Evolutionary conservation across 345 rosid genomes (phyloP).

Genomic region (Dipteronia sinensis): DNA sequence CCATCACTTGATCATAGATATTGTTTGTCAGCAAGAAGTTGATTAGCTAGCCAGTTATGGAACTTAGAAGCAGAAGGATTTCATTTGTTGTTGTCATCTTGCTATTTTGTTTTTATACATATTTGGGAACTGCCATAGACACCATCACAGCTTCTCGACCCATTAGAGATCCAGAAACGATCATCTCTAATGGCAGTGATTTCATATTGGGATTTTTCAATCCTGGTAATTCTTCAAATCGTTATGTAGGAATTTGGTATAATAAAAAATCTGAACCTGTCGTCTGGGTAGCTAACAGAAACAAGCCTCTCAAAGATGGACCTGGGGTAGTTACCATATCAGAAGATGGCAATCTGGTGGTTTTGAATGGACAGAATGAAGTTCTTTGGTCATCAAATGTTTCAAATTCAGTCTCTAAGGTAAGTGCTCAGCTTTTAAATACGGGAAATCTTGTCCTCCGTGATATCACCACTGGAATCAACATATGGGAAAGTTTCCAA

Average conservation of each 20-base stretch:
- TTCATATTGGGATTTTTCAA: background rate
- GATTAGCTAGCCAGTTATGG: background rate
- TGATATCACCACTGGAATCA: conserved; percentile 26
- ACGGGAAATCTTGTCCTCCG: conserved; percentile 54
- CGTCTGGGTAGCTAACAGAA: conserved; percentile 57
- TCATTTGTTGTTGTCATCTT: conserved; percentile 19
- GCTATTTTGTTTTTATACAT: conserved; percentile 12
- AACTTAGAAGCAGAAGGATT: background rate
- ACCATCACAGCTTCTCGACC: background rate
- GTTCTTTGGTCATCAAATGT: conserved; percentile 58
- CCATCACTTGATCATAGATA: too few relatives aligned
- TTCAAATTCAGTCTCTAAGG: background rate
- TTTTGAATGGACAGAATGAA: conserved; percentile 34
- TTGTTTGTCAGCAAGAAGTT: background rate
- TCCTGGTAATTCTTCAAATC: background rate
- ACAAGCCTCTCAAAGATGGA: conserved; percentile 41
- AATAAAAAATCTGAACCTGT: background rate
- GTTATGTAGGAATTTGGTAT: background rate
- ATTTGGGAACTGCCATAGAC: conserved; percentile 17
- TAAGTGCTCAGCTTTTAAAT: conserved; percentile 32
- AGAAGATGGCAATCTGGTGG: conserved; percentile 45
- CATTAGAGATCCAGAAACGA: background rate
- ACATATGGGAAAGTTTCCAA: conserved; percentile 62
- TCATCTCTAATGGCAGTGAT: background rate
- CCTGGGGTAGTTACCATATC: conserved; percentile 45